phyloP scores from a whole-genome alignment of 1,284 basidiomycete genomes.

The Apiotrichum laibachii region DNA sequence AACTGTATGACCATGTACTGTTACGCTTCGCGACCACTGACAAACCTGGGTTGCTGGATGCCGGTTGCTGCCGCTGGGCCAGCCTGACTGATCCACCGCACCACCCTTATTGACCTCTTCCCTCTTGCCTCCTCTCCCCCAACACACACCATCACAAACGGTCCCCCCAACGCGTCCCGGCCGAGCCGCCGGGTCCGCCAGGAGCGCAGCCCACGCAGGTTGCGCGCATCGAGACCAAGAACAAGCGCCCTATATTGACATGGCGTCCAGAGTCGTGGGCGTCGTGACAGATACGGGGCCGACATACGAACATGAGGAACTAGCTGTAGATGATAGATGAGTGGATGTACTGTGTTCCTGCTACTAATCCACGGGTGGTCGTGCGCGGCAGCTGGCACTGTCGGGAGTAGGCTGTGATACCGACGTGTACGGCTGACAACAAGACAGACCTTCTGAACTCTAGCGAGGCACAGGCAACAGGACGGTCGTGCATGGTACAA shows the following conservation, averaged over 20 bases:
- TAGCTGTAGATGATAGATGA: no score
- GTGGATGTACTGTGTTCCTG: background rate
- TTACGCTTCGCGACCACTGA: background rate
- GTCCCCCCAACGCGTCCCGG: background rate
- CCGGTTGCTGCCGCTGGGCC: background rate
- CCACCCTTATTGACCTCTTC: background rate
- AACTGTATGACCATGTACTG: constrained; percentile 9
- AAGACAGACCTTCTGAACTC: no score
- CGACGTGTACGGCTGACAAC: no score
- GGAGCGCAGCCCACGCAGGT: constrained; percentile 17
- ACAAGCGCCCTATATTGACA: constrained; percentile 43
- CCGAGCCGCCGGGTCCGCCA: background rate
- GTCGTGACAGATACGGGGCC: constrained; percentile 53
- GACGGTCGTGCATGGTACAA: no score
- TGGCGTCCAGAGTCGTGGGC: constrained; percentile 36
- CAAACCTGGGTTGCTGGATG: background rate
- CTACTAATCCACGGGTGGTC: no score
- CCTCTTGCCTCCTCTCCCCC: background rate
- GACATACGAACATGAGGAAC: constrained; percentile 34
- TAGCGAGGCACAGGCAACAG: no score
- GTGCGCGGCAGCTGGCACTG: no score
- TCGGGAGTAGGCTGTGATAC: no score
- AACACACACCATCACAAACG: background rate
- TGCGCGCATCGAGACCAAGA: constrained; percentile 21
- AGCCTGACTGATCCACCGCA: background rate